Base-by-base conservation (phyloP, 2,329 filamentous ascomycete genomes). In the Penicillium sp. region DNA sequence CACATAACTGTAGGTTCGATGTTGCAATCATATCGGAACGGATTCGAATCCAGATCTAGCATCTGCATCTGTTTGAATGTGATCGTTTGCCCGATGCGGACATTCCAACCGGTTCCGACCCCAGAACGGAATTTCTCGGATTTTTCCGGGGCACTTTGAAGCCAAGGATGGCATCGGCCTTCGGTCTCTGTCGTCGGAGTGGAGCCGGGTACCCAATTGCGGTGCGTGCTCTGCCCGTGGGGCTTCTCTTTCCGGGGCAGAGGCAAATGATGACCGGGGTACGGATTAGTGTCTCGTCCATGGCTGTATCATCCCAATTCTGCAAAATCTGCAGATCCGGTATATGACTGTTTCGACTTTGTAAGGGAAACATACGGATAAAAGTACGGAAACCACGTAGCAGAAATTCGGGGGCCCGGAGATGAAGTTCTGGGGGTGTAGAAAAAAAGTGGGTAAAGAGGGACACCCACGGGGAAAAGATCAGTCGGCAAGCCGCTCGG, bases 71-170 rank as follows among this genome's bases (percentile, higher is more conserved):
- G 33, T 20, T 20, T 37, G 15, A 9, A 37, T 35, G 2, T 18
- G n/a, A 3, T 23, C 15, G 8, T 20, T 12, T 20, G 53, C 57
- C 58, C 59, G 58, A 66, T 59, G 47, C 64, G 63, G 65, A 46
- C 61, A 60, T 58, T 59, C 56, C 49, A 43, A 38, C 46, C 47
- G 15, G 32, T 13, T 39, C 40, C 56, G 49, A 56, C 40, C 55
- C 56, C 50, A 62, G 59, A 59, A 41, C 60, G 57, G 56, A 44
- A 50, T 44, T 39, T 39, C 37, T 52, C 43, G 50, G 46, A 44
- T 44, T 47, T 24, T 37, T 49, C 47, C 52, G 9, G 9, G 20
- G 6, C 2, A 9, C 12, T 35, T 18, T 35, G 32, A 13, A 4
- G 12, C 33, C 18, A 37, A 20, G 18, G 15, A 31, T 15, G 39